Percentiles rank a stretch among this genome's conserved stretches.
These are phyloP conservation scores for Cyclotella baltica DNA, from an alignment of 108 stramenopile genomes.

Conservation along the genomic window DNA sequence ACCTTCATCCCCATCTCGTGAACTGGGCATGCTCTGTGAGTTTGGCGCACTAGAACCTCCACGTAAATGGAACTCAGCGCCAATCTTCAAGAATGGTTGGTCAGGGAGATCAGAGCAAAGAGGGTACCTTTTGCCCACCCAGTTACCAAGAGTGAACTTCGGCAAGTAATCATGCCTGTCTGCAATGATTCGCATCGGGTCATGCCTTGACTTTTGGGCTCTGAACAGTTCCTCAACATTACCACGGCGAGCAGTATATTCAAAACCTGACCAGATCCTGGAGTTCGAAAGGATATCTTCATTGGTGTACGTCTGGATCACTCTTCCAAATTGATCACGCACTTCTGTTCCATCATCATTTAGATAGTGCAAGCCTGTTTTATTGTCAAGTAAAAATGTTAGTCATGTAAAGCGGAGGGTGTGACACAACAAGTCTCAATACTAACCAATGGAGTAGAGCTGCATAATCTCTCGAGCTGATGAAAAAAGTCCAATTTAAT, in stretches of 20 bases:
- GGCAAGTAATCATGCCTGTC: conserved; percentile 62
- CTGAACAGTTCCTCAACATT: conserved; percentile 54
- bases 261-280: conserved; percentile 60
- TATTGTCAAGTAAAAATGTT: too few relatives aligned
- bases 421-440: too few relatives aligned
- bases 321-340: conserved; percentile 40
- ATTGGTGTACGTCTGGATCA: conserved; percentile 57
- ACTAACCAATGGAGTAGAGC: conserved; percentile 38
- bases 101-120: conserved; percentile 60
- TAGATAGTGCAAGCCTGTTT: conserved; percentile 54
- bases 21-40: conserved; percentile 12
- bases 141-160: conserved; percentile 57
- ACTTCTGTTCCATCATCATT: conserved; percentile 59
- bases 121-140: conserved; percentile 60
- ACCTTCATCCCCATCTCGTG: conserved; percentile 44
- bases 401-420: too few relatives aligned
- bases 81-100: conserved; percentile 60
- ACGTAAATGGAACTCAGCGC: conserved; percentile 47
- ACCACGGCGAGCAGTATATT: conserved; percentile 40
- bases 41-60: conserved; percentile 41
- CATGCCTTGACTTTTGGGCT: conserved; percentile 49
- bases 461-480: conserved; percentile 68
- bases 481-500: too few relatives aligned
- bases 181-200: conserved; percentile 52
- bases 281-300: conserved; percentile 53